Base-by-base conservation (phyloP, 2,329 filamentous ascomycete genomes). In the Arthroderma sp. region DNA sequence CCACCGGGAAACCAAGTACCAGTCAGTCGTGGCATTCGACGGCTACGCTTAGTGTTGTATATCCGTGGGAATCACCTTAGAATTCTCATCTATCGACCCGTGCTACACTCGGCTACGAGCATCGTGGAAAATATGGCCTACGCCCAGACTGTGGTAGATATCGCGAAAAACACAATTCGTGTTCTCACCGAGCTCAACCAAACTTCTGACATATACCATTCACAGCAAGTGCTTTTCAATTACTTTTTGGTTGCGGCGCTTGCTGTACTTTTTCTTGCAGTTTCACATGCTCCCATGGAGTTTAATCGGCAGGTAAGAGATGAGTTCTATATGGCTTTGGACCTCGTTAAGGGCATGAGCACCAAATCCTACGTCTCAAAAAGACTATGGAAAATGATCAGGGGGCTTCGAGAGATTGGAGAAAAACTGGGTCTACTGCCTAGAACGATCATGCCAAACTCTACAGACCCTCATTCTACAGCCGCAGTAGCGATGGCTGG, bases 21-120 rank as follows among this genome's bases (percentile, higher is more conserved):
- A 0, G 71, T 74, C 0, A 76, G 73, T 15, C 81, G 85, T 51
- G 79, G 80, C 49, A 66, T 81, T 15, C 79, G 81, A 53, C 80
- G 88, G 4, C 69, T 93, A 8, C 81, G 84, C 48, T 81, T 95
- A 39, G 79, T 91, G 60, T 81, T 91, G 11, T 91, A 93, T 58
- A 69, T 95, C 10, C 78, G 88, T 34, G 77, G 86, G 36, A 95
- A 94, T 55, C 87, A 94, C 66, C 85, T 94, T 65, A 82, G 88
- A 4, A 91, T 88, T 47, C 79, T 86, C 59, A 83, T 95, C 29
- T 88, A 93, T 61, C 84, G 86, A 0, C 87, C 87, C 0, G 80
- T 94, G 2, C 68, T 96, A 6, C 85, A 94, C 61, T 89, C 83
- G 11, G 79, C 85, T 3, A 83, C 78, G 8, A 88, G 81, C 54